phyloP scores from a whole-genome alignment of 2,329 filamentous ascomycete species.

The Neoscytalidium dimidiatum region DNA sequence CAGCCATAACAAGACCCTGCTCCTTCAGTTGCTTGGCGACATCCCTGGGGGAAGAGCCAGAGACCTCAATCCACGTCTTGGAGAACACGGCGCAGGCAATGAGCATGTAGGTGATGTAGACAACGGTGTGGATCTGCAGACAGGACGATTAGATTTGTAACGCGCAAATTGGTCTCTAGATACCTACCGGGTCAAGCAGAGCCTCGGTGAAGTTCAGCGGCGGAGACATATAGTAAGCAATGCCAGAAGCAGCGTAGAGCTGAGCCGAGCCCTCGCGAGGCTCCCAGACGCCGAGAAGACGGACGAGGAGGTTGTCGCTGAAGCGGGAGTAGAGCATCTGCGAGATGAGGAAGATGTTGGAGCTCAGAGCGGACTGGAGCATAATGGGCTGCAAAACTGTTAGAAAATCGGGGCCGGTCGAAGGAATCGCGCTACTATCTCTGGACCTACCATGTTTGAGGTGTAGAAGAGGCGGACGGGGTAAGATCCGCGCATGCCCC shows the following conservation, averaged over 20 bases:
- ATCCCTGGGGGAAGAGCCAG: slow-evolving; percentile 93
- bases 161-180: neutral
- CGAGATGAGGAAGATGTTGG: slow-evolving; percentile 98
- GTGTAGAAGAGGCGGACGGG: slow-evolving; percentile 99
- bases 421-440: neutral
- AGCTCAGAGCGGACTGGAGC: slow-evolving; percentile 97
- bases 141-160: neutral
- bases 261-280: slow-evolving; percentile 93
- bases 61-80: slow-evolving; percentile 99
- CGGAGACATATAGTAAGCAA: slow-evolving; percentile 99
- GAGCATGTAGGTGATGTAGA: slow-evolving; percentile 98
- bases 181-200: slow-evolving; percentile 72
- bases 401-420: neutral
- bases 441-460: slow-evolving; percentile 76
- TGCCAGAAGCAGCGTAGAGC: slow-evolving; percentile 87
- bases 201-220: slow-evolving; percentile 97
- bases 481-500: slow-evolving; percentile 97
- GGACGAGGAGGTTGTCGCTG: slow-evolving; percentile 97
- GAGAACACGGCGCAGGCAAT: slow-evolving; percentile 97
- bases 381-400: slow-evolving; percentile 72
- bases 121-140: slow-evolving; percentile 76
- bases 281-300: slow-evolving; percentile 97
- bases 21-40: slow-evolving; percentile 99
- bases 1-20: slow-evolving; percentile 98
- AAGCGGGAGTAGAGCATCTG: slow-evolving; percentile 99